These are phyloP conservation scores for Phytophthora lateralis DNA, from an alignment of 352 stramenopile genomes.

Conservation along the genomic window DNA sequence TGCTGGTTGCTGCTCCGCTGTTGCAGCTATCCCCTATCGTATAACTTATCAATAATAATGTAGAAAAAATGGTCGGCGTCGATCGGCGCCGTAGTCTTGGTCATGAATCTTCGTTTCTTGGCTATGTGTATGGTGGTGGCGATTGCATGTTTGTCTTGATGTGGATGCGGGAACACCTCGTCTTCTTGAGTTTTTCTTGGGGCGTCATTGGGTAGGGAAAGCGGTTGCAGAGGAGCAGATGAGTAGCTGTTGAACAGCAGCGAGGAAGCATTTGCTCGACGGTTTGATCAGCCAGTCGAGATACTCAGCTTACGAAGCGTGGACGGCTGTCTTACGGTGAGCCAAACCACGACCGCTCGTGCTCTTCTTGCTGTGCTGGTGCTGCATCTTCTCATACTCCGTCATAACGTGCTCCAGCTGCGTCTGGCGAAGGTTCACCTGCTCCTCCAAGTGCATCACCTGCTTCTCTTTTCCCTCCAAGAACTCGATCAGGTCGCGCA, in stretches of 20 bases:
- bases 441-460: conserved; percentile 66
- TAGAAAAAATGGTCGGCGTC: conserved; percentile 31
- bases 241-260: too few relatives aligned
- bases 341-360: conserved; percentile 1
- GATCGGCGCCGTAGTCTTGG: conserved; percentile 5
- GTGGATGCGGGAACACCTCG: conserved; percentile 22
- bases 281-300: conserved; percentile 13
- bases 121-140: conserved; percentile 3
- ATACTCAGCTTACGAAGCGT: conserved; percentile 19
- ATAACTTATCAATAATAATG: conserved; percentile 44
- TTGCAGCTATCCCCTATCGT: conserved; percentile 27
- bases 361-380: conserved; percentile 25
- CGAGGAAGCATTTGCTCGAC: conserved; percentile 1
- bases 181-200: conserved; percentile 43
- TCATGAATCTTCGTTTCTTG: conserved; percentile 18
- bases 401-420: conserved; percentile 58
- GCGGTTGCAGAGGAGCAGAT: conserved; percentile 4
- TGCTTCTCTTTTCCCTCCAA: conserved; percentile 74
- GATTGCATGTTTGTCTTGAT: conserved; percentile 31
- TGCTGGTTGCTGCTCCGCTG: conserved; percentile 10
- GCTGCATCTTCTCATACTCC: conserved; percentile 38
- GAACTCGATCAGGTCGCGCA: conserved; percentile 58
- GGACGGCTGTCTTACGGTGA: conserved; percentile 19
- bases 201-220: conserved; percentile 24
- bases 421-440: conserved; percentile 53